These are phyloP conservation scores for Candida gigantensis DNA, from an alignment of 1,139 yeast species.

Conservation along the genomic window DNA sequence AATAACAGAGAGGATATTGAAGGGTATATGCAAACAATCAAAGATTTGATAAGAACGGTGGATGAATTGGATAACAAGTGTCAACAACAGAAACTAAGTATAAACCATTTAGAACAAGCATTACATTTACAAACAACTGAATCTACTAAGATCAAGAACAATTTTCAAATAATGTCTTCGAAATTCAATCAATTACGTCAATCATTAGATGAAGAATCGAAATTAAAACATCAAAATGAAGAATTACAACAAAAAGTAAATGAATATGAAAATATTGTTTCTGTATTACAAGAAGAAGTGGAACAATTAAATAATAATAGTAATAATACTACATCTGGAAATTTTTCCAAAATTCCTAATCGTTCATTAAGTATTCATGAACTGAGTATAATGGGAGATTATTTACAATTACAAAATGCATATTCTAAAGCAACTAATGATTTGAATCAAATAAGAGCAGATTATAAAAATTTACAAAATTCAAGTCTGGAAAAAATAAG, in stretches of 20 bases:
- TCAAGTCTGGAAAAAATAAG: constrained; percentile 29
- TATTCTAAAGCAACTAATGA: constrained; percentile 10
- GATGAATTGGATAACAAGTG: constrained; percentile 27
- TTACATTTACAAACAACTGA: constrained; percentile 17
- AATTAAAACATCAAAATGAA: constrained; percentile 24
- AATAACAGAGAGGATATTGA: constrained; percentile 13
- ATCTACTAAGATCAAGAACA: constrained; percentile 22
- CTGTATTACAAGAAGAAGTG: constrained; percentile 34
- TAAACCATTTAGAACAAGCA: constrained; percentile 20
- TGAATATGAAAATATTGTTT: constrained; percentile 34
- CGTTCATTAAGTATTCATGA: constrained; percentile 8
- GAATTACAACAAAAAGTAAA: constrained; percentile 28
- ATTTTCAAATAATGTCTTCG: constrained; percentile 19
- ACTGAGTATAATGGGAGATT: constrained; percentile 9
- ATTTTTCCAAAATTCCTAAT: constrained; percentile 4
- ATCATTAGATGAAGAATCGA: constrained; percentile 11
- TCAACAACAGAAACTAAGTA: constrained; percentile 23
- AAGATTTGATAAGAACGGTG: constrained; percentile 20
- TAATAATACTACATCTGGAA: constrained; percentile 1
- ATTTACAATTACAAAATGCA: constrained; percentile 12
- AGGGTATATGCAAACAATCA: constrained; percentile 20
- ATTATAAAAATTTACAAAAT: constrained; percentile 24
- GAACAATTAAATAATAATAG: constrained; percentile 23
- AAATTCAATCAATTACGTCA: constrained; percentile 21
- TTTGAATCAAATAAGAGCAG: constrained; percentile 12